A percentile compares a stretch with the other conserved stretches of the same genome.
Evolutionary conservation across 306 rosid species (phyloP).

Genomic region (Echinosophora koreensis): DNA sequence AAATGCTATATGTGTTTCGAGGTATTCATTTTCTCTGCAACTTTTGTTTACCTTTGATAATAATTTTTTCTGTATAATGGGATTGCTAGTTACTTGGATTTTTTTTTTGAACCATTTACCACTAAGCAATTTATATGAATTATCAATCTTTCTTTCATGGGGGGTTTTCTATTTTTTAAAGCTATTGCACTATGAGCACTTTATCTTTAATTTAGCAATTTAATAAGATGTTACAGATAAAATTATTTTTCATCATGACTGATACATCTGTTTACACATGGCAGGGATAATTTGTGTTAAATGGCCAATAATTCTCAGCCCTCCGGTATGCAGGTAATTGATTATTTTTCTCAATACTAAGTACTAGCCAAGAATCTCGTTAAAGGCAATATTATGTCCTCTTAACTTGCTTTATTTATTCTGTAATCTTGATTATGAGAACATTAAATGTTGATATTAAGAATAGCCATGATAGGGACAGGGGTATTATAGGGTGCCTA

Average conservation of each 20-base stretch:
- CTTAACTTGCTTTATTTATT: constrained; percentile 14
- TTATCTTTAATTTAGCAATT: not conserved
- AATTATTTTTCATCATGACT: constrained; percentile 1
- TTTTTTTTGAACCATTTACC: not conserved
- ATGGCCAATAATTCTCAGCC: constrained; percentile 86
- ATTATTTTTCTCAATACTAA: constrained; percentile 23
- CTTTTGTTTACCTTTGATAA: not conserved
- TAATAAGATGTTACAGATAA: not conserved
- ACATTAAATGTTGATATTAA: constrained; percentile 21
- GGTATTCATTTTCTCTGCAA: constrained; percentile 13
- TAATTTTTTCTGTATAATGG: no score
- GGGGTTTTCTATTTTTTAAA: not conserved
- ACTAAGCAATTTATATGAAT: not conserved
- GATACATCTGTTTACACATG: constrained; percentile 31
- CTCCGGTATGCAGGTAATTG: constrained; percentile 74
- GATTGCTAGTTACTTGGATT: no score
- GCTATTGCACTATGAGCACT: not conserved
- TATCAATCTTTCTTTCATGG: not conserved
- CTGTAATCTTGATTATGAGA: constrained; percentile 11
- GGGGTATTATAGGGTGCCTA: no score
- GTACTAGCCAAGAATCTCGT: not conserved
- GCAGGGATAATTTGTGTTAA: constrained; percentile 53
- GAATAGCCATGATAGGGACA: not conserved
- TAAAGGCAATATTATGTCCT: not conserved
- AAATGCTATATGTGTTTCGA: constrained; percentile 1